A percentile compares a stretch with the other conserved stretches of the same genome.
phyloP scores from a whole-genome alignment of 208 protist genomes.

The Strigomonas culicis region DNA sequence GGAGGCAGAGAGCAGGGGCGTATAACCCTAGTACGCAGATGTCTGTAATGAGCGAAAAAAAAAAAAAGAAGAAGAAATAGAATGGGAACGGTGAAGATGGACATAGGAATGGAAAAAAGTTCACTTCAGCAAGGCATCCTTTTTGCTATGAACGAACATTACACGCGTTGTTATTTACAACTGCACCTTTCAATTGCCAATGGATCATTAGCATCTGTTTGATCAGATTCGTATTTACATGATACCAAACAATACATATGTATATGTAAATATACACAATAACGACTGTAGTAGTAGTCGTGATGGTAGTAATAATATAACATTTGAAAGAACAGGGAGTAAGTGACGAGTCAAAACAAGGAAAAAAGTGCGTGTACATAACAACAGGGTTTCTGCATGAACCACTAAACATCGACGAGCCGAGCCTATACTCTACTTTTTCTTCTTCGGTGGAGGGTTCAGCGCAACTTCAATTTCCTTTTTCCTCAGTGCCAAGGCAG shows the following conservation, averaged over 20 bases:
- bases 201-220: too few species aligned
- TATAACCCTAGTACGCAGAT: too few species aligned
- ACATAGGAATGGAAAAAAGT: neutral
- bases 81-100: neutral
- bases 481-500: constrained; percentile 40
- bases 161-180: constrained; percentile 17
- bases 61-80: constrained; percentile 9
- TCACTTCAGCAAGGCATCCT: neutral
- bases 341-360: neutral
- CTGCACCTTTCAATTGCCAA: too few species aligned
- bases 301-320: neutral
- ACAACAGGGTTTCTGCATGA: neutral
- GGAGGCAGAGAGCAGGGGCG: too few species aligned
- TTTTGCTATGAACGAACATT: neutral
- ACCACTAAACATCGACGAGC: neutral
- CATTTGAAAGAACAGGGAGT: neutral
- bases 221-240: too few species aligned
- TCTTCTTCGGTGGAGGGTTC: constrained; percentile 17
- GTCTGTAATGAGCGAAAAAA: constrained; percentile 14
- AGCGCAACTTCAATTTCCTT: constrained; percentile 70
- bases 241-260: too few species aligned
- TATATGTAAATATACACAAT: too few species aligned
- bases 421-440: constrained; percentile 5
- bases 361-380: neutral
- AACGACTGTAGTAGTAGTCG: neutral